phyloP scores from a whole-genome alignment of 1,139 yeast species.

The Diutina siamensis region DNA sequence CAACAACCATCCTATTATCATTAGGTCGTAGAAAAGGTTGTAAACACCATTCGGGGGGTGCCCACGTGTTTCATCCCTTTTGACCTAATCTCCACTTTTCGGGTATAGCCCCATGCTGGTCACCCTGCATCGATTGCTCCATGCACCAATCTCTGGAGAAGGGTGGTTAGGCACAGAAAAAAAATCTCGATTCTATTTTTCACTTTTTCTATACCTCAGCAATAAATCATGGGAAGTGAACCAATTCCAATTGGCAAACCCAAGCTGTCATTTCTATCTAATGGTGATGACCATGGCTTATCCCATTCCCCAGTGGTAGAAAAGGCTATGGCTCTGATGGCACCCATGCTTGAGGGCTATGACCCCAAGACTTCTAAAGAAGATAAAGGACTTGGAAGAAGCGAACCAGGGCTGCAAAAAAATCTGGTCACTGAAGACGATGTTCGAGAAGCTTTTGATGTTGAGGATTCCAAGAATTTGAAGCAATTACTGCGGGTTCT shows the following conservation, averaged over 20 bases:
- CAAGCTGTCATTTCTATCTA: not conserved
- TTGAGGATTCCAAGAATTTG: no score
- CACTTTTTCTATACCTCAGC: no score
- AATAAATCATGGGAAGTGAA: not conserved
- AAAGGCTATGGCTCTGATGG: conserved; percentile 65
- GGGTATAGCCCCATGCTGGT: not conserved
- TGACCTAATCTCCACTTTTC: no score
- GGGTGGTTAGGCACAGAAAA: not conserved
- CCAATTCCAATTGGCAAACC: not conserved
- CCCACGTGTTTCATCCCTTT: no score
- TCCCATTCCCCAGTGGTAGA: conserved; percentile 11
- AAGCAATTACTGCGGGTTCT: not conserved
- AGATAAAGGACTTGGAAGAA: conserved; percentile 14
- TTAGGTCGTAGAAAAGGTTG: no score
- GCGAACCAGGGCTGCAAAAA: conserved; percentile 12
- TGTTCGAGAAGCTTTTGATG: not conserved
- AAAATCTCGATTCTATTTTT: not conserved
- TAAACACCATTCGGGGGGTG: no score
- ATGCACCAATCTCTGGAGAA: not conserved
- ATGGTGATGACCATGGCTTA: not conserved
- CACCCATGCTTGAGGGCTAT: conserved; percentile 64
- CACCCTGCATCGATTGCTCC: not conserved
- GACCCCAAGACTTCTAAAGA: conserved; percentile 63
- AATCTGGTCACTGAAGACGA: conserved; percentile 9
- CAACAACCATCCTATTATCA: no score